A percentile compares a stretch with the other conserved stretches of the same genome.
Evolutionary conservation across 306 rosid species (phyloP).

Genomic region (Acacia melanoxylon): DNA sequence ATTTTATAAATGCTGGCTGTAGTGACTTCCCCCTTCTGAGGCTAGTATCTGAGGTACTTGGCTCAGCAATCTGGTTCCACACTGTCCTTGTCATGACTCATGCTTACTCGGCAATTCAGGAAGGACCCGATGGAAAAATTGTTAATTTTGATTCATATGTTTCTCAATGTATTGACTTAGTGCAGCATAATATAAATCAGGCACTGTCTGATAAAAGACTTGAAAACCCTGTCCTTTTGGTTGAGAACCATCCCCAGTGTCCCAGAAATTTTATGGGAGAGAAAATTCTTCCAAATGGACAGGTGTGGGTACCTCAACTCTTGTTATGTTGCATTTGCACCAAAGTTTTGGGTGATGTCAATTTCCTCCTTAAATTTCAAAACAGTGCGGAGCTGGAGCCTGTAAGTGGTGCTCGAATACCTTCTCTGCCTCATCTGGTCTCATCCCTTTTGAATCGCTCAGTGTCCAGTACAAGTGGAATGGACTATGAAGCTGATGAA

Average conservation of each 20-base stretch:
- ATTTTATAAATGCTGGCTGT: constrained; percentile 51
- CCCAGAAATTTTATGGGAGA: constrained; percentile 67
- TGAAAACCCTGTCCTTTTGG: constrained; percentile 82
- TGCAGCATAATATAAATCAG: constrained; percentile 82
- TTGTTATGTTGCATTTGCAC: constrained; percentile 76
- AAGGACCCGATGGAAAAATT: constrained; percentile 70
- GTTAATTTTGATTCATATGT: constrained; percentile 66
- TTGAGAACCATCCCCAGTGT: constrained; percentile 92
- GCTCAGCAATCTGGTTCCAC: constrained; percentile 86
- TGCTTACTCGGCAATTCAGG: constrained; percentile 72
- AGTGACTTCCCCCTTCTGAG: constrained; percentile 66
- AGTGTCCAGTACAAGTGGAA: constrained; percentile 40
- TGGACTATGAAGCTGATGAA: constrained; percentile 56
- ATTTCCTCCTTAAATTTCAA: constrained; percentile 67
- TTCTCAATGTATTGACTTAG: constrained; percentile 54
- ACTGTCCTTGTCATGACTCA: constrained; percentile 90
- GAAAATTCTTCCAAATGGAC: constrained; percentile 90
- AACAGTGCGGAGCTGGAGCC: constrained; percentile 77
- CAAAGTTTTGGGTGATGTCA: constrained; percentile 82
- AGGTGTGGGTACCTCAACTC: constrained; percentile 88
- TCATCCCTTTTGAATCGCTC: constrained; percentile 63
- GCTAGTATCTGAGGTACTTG: constrained; percentile 75
- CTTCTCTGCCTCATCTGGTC: constrained; percentile 91
- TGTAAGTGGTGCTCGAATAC: constrained; percentile 44
- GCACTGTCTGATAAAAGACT: constrained; percentile 74